Evolutionary conservation across 2,329 filamentous ascomycete species (phyloP), one percentile per base, ranked within the genome.

Genomic region (Emergomyces orientalis): DNA sequence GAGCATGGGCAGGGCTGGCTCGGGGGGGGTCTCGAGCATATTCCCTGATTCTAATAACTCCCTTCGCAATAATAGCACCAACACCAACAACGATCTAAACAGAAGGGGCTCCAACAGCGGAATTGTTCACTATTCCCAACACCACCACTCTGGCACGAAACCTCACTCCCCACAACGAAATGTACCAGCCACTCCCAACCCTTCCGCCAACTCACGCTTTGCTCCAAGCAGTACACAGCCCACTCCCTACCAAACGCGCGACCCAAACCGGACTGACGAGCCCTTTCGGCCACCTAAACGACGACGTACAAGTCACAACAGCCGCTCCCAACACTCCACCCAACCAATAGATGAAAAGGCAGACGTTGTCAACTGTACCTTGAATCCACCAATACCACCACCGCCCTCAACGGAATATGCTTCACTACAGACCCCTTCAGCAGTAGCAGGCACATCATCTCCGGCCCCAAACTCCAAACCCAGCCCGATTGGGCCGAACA

Each of bases 1-100:
- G 62, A 71, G 73, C 62, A 78, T 78, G 72, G 76, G 76, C 11
- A 72, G 75, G 2, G 63, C 65, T 41, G 63, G 66, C 25, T 51
- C 54, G 9, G 61, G 43, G 2, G 43, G 22, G 27, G 25, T 17
- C 39, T 22, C 49, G 11, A 59, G 43, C 37, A 61, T 63, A 59
- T 63, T 62, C n/a, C 45, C 60, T 1, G 60, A 62, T 34, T 32
- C 32, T 4, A 60, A 51, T 39, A 41, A n/a, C 59, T 37, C 59
- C 52, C 27, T 30, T 25, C 41, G 13, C 51, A 54, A n/a, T 27
- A 49, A 41, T 60, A 30, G 30, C 34, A 41, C 30, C 43, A 27
- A 39, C 11, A 25, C 11, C 47, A 60, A 43, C 32, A 2, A 25
- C 13, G 9, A 39, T 56, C 17, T 37, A 32, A 51, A 27, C 45